Evolutionary conservation across 208 protist genomes (phyloP).

Genomic region (Phytomonas sp.): DNA sequence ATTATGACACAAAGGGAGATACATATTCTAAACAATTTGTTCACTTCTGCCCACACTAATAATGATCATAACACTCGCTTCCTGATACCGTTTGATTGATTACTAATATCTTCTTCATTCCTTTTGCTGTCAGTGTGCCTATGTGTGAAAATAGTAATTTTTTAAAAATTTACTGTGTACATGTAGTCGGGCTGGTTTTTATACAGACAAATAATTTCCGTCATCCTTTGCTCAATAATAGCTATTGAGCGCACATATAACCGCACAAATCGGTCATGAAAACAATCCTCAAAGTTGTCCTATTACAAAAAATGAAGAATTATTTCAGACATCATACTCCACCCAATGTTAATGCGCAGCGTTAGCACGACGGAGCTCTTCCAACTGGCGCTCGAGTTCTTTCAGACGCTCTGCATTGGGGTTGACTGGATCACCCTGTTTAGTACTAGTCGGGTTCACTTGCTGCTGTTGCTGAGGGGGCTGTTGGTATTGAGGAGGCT

Average conservation of each 20-base stretch:
- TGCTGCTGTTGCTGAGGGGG: conserved; percentile 12
- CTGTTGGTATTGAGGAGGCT: conserved; percentile 1
- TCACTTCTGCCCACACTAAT: background rate
- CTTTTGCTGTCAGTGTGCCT: background rate
- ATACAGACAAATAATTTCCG: background rate
- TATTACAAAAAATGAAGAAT: background rate
- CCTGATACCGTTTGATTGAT: background rate
- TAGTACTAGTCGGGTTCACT: conserved; percentile 12
- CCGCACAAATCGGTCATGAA: background rate
- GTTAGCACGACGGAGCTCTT: conserved; percentile 5
- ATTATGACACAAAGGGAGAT: background rate
- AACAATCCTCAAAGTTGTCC: background rate
- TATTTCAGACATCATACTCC: background rate
- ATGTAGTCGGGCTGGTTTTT: background rate
- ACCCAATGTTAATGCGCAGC: background rate
- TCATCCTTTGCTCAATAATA: background rate
- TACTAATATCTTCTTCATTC: background rate
- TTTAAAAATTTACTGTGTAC: background rate
- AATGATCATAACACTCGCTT: background rate
- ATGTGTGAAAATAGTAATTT: background rate
- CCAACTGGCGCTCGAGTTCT: conserved; percentile 37
- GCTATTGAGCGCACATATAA: background rate
- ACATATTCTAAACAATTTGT: background rate
- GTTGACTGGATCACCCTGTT: background rate
- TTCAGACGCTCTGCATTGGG: conserved; percentile 17